These are phyloP conservation scores for Bauhinia variegata DNA, from an alignment of 306 rosid genomes.

Conservation along the genomic window DNA sequence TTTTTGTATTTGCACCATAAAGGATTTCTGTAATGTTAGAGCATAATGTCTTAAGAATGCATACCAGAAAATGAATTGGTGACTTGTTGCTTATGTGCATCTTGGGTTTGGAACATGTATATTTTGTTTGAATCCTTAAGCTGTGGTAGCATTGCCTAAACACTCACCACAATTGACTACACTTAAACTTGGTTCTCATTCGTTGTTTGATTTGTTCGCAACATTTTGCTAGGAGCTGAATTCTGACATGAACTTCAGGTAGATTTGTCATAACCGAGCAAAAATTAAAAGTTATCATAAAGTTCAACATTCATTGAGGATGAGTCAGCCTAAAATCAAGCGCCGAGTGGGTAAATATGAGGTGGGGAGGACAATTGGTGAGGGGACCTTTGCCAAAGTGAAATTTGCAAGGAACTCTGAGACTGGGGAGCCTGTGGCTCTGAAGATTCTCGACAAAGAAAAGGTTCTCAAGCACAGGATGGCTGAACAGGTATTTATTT, in stretches of 20 bases:
- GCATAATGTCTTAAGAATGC: background rate
- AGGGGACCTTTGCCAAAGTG: slow-evolving; percentile 97
- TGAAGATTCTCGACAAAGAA: slow-evolving; percentile 94
- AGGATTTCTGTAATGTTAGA: slow-evolving; percentile 9
- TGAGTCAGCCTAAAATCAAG: slow-evolving; percentile 84
- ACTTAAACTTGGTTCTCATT: background rate
- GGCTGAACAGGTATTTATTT: slow-evolving; percentile 82
- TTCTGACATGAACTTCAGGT: slow-evolving; percentile 45
- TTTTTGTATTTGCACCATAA: slow-evolving; percentile 5
- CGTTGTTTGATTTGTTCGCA: background rate
- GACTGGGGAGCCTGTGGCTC: slow-evolving; percentile 76
- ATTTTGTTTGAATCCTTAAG: slow-evolving; percentile 14
- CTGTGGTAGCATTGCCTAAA: background rate
- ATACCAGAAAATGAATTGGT: slow-evolving; percentile 1
- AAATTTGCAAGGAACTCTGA: slow-evolving; percentile 85
- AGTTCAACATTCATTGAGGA: slow-evolving; percentile 44
- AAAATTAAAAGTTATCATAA: slow-evolving; percentile 29
- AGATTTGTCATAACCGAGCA: slow-evolving; percentile 18
- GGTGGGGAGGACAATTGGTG: slow-evolving; percentile 95
- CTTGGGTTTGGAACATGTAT: slow-evolving; percentile 21
- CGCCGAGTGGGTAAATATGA: slow-evolving; percentile 92
- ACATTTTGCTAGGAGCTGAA: slow-evolving; percentile 21
- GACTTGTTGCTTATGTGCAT: slow-evolving; percentile 24
- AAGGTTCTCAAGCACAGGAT: slow-evolving; percentile 97
- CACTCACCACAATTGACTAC: background rate